Percentiles rank a stretch among this genome's conserved stretches.
phyloP scores from a whole-genome alignment of 495 filamentous ascomycete species.

The Astrothelium macrocarpum region DNA sequence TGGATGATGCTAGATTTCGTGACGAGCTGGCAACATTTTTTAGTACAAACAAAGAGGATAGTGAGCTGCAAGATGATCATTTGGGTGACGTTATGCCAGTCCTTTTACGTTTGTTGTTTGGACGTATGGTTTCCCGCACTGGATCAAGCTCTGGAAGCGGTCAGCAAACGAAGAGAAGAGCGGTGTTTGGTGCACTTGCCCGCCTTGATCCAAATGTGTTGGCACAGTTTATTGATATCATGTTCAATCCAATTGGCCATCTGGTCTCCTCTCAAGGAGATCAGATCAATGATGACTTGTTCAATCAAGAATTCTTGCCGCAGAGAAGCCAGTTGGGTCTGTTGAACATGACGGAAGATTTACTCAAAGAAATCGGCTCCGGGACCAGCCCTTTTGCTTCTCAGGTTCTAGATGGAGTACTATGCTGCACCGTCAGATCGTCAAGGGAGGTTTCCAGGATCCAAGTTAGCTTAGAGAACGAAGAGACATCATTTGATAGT shows the following conservation, averaged over 20 bases:
- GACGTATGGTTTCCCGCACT: conserved; percentile 72
- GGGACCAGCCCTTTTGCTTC: conserved; percentile 52
- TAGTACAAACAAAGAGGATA: conserved; percentile 57
- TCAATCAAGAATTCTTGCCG: conserved; percentile 47
- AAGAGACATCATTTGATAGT: conserved; percentile 37
- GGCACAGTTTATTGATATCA: conserved; percentile 69
- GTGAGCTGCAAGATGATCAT: conserved; percentile 63
- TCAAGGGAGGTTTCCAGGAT: conserved; percentile 37
- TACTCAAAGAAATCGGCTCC: conserved; percentile 70
- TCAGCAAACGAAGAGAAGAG: conserved; percentile 50
- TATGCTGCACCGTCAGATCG: conserved; percentile 71
- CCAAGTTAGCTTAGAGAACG: conserved; percentile 25
- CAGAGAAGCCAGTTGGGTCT: conserved; percentile 76
- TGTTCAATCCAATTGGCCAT: conserved; percentile 57
- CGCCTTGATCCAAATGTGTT: conserved; percentile 56
- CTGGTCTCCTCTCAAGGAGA: conserved; percentile 47
- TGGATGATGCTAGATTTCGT: conserved; percentile 85
- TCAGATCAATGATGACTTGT: conserved; percentile 38
- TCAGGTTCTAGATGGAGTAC: conserved; percentile 57
- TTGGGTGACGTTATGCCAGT: conserved; percentile 66
- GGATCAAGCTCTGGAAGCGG: conserved; percentile 43
- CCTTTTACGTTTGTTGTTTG: conserved; percentile 79
- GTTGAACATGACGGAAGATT: conserved; percentile 80
- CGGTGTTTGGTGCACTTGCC: conserved; percentile 52
- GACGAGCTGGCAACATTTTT: conserved; percentile 85